Conservation (phyloP, 2,329 filamentous ascomycete genomes). For the Cladophialophora bantiana region DNA sequence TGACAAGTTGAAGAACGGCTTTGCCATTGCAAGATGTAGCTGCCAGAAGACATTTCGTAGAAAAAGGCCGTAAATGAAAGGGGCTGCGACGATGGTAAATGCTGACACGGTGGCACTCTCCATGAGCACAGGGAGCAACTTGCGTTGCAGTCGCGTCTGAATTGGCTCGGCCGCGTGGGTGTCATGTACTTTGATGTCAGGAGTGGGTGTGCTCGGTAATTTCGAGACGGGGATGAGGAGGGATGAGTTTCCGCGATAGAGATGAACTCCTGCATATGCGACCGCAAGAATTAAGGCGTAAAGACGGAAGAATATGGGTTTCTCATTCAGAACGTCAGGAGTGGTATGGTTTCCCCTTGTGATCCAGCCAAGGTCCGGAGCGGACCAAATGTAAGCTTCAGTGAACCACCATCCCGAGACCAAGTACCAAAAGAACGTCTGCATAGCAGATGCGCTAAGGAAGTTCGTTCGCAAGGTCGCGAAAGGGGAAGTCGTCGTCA, state of each 20-base stretch:
- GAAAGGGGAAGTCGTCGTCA: conserved; percentile 73
- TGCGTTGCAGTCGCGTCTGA: conserved; percentile 48
- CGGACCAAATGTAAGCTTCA: conserved; percentile 79
- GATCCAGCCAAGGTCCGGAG: conserved; percentile 74
- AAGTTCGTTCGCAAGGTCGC: conserved; percentile 67
- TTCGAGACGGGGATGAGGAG: conserved; percentile 61
- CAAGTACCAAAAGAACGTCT: conserved; percentile 77
- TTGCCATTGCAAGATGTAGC: conserved; percentile 72
- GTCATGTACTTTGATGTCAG: conserved; percentile 44
- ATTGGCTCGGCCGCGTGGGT: conserved; percentile 49
- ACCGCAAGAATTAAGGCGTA: conserved; percentile 73
- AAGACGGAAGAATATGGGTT: conserved; percentile 78
- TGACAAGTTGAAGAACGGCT: conserved; percentile 77
- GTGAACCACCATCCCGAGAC: conserved; percentile 81
- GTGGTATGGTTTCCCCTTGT: conserved; percentile 62
- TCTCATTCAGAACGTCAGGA: conserved; percentile 80
- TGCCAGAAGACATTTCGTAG: conserved; percentile 72
- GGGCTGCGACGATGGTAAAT: conserved; percentile 54
- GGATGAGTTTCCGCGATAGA: conserved; percentile 76
- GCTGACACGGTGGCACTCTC: conserved; percentile 48
- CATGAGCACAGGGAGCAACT: conserved; percentile 44
- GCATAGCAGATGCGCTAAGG: conserved; percentile 66
- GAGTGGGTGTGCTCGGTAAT: conserved; percentile 38
- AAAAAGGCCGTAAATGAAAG: conserved; percentile 67
- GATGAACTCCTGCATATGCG: conserved; percentile 71